These are phyloP conservation scores for Amauroascus niger DNA, from an alignment of 2,329 filamentous ascomycete species.

Conservation along the genomic window DNA sequence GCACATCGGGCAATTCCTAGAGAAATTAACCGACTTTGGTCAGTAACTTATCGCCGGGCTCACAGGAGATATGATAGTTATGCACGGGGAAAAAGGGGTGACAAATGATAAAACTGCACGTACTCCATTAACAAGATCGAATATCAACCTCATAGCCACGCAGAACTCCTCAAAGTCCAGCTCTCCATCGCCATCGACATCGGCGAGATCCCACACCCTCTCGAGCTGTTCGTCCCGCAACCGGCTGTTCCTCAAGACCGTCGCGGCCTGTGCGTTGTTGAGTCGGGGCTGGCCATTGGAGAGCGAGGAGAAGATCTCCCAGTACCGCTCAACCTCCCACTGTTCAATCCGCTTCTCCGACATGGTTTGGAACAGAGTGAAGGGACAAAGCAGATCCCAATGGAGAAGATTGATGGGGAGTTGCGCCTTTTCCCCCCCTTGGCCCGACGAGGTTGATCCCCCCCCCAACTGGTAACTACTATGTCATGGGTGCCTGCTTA, in stretches of 20 bases:
- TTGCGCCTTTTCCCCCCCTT: too few species aligned
- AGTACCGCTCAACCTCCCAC: constrained; percentile 67
- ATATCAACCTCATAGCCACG: constrained; percentile 95
- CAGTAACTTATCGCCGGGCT: background rate
- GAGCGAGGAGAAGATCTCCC: constrained; percentile 67
- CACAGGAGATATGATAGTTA: background rate
- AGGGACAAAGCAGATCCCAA: constrained; percentile 1
- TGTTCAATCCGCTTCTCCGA: constrained; percentile 52
- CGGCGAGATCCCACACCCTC: constrained; percentile 90
- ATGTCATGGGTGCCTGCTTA: too few species aligned
- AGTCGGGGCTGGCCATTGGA: constrained; percentile 55
- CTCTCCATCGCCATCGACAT: constrained; percentile 95
- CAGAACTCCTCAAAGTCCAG: constrained; percentile 99
- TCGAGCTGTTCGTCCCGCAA: constrained; percentile 79
- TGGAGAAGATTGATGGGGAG: background rate
- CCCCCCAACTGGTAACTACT: too few species aligned
- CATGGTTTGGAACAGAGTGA: constrained; percentile 25
- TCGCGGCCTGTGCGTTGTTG: constrained; percentile 59
- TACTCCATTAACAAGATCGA: constrained; percentile 92
- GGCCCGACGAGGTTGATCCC: too few species aligned
- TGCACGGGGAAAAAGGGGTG: too few species aligned
- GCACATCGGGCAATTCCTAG: constrained; percentile 86
- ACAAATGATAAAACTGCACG: too few species aligned
- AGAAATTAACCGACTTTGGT: background rate
- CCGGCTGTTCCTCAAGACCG: constrained; percentile 63